These are phyloP conservation scores for Novymonas esmeraldas DNA, from an alignment of 208 protist species.

Conservation along the genomic window DNA sequence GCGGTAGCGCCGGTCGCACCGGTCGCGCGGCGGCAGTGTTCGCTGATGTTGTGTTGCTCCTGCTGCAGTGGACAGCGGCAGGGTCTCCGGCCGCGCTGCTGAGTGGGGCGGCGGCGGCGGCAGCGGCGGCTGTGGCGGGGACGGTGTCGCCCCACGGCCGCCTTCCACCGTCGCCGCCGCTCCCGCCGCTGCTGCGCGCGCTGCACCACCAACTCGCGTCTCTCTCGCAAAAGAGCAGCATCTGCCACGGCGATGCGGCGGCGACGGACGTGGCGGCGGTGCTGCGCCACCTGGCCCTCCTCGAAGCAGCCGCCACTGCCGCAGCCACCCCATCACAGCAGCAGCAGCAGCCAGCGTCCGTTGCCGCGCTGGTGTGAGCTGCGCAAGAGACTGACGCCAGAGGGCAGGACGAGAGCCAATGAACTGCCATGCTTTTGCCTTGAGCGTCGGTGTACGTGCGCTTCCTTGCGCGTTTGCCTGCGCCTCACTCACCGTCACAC, in stretches of 20 bases:
- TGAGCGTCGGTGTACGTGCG: not conserved
- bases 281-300: slow-evolving; percentile 12
- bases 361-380: not conserved
- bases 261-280: slow-evolving; percentile 7
- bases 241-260: slow-evolving; percentile 7
- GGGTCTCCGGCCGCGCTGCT: slow-evolving; percentile 16
- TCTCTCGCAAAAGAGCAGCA: not conserved
- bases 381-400: not conserved
- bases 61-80: slow-evolving; percentile 20
- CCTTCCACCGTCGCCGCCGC: slow-evolving; percentile 2
- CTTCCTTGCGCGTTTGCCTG: too few species aligned
- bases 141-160: not conserved
- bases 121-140: not conserved
- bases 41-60: slow-evolving; percentile 9
- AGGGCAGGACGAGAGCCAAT: too few species aligned
- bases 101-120: not conserved
- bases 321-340: slow-evolving; percentile 2
- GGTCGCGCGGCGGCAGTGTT: slow-evolving; percentile 3
- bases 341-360: not conserved
- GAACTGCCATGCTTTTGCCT: not conserved
- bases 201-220: slow-evolving; percentile 15
- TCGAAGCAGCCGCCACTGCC: slow-evolving; percentile 5
- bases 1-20: not conserved
- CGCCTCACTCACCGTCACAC: too few species aligned
- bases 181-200: slow-evolving; percentile 14